A percentile compares a stretch with the other conserved stretches of the same genome.
Evolutionary conservation across 2,329 filamentous ascomycete species (phyloP).

Genomic region (Cladophialophora immunda): DNA sequence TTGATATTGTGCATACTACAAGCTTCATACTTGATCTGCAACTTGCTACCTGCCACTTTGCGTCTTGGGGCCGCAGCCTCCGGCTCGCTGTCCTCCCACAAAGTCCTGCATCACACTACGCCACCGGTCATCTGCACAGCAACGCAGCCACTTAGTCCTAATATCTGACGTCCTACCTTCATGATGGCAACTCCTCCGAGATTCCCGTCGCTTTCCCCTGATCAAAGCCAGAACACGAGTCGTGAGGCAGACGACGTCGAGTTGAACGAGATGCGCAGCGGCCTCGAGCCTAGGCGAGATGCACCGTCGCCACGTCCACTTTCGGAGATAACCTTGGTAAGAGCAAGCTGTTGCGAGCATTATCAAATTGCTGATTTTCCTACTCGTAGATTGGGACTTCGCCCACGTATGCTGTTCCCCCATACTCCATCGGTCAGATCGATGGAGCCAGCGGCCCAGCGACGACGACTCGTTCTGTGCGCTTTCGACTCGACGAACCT

Average conservation of each 20-base stretch:
- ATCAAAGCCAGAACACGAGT: background rate
- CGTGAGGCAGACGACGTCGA: background rate
- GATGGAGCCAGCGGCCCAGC: background rate
- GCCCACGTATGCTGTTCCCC: background rate
- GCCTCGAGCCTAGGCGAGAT: background rate
- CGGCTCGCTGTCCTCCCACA: background rate
- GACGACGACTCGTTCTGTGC: background rate
- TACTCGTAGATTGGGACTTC: background rate
- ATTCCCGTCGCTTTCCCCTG: background rate
- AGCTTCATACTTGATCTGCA: background rate
- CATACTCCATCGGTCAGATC: background rate
- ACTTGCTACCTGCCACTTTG: background rate
- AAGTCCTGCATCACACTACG: background rate
- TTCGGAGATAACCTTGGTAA: slow-evolving; percentile 10
- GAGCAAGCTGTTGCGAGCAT: background rate
- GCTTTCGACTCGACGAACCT: background rate
- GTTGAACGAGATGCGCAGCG: background rate
- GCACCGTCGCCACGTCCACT: background rate
- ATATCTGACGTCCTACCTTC: background rate
- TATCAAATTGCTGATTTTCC: background rate
- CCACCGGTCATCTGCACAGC: background rate
- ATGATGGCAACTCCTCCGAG: background rate
- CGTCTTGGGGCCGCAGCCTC: background rate
- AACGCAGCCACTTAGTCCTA: background rate
- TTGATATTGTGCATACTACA: slow-evolving; percentile 7